phyloP scores from a whole-genome alignment of 345 rosid genomes.

The Mercurialis annua region DNA sequence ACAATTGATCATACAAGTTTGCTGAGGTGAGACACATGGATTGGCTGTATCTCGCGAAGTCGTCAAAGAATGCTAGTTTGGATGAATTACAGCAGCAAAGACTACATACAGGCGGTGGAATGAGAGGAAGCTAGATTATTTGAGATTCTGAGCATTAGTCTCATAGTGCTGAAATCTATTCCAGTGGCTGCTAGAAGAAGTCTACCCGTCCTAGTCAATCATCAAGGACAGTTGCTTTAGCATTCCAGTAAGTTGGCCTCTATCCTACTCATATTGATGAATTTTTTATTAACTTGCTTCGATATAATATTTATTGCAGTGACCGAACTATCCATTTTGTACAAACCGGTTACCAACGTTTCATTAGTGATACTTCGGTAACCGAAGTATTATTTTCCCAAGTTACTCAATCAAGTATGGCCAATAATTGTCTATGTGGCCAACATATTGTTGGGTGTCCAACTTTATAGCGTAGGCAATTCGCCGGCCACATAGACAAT shows the following conservation, averaged over 20 bases:
- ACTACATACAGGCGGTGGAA: background rate
- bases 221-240: conserved; percentile 52
- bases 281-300: no score
- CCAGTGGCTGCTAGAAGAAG: conserved; percentile 75
- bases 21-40: conserved; percentile 71
- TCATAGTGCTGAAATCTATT: conserved; percentile 47
- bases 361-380: no score
- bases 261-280: background rate
- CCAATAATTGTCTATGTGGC: no score
- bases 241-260: conserved; percentile 67
- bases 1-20: conserved; percentile 23
- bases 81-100: conserved; percentile 28
- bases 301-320: no score
- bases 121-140: conserved; percentile 23
- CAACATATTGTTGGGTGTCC: no score
- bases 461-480: no score
- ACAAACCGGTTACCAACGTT: no score
- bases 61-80: conserved; percentile 35
- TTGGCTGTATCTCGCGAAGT: conserved; percentile 73
- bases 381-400: no score
- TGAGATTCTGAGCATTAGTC: conserved; percentile 52
- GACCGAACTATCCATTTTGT: no score
- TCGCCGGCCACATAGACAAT: no score
- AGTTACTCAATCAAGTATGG: no score
- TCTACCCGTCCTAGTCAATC: conserved; percentile 63